Base-by-base conservation (phyloP, 768 basidiomycete genomes). In the Heimioporus sp. region DNA sequence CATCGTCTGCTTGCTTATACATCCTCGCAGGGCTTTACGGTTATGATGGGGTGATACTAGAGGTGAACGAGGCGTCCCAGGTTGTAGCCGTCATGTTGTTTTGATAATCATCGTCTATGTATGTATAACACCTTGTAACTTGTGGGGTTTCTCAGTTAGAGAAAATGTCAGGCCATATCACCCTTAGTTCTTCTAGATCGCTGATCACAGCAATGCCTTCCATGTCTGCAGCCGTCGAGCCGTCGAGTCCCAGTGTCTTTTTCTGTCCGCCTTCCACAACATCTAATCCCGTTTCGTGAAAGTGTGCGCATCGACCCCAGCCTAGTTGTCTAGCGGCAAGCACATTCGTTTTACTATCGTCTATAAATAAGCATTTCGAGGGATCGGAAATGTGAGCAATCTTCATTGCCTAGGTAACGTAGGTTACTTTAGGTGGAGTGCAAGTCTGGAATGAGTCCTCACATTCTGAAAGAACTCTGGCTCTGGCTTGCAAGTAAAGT, bases 401-500 rank as follows among this genome's bases (percentile, higher is more conserved):
- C 48, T 67, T 68, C 76, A 92, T 75, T 5, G 91, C 90, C 87
- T 91, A 54, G 46, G 30, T 10, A 31, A 43, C 30, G 24, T 28
- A 2, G 15, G 13, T 20, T 13, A 39, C n/a, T 53, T 16, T 17
- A 35, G 38, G 34, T 20, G 31, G 35, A 48, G 12, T 16, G 10
- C 38, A 35, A 44, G 0, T 3, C n/a, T 9, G 5, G 20, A 20
- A 28, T 9, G 13, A 37, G 43, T 60, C 40, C 47, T 46, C 55
- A 87, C 90, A 68, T 81, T 72, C 39, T 72, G 64, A 61, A 88
- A 94, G 64, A 75, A 94, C 48, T 81, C 78, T 2, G 80, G 69
- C 57, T 93, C 89, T 5, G 92, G 92, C 62, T 94, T 94, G 73
- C 90, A 92, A 5, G 76, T 74, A 65, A 94, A 90, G 55, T 86